phyloP scores from a whole-genome alignment of 2,329 filamentous ascomycete species.

The Acrodontium crateriforme region DNA sequence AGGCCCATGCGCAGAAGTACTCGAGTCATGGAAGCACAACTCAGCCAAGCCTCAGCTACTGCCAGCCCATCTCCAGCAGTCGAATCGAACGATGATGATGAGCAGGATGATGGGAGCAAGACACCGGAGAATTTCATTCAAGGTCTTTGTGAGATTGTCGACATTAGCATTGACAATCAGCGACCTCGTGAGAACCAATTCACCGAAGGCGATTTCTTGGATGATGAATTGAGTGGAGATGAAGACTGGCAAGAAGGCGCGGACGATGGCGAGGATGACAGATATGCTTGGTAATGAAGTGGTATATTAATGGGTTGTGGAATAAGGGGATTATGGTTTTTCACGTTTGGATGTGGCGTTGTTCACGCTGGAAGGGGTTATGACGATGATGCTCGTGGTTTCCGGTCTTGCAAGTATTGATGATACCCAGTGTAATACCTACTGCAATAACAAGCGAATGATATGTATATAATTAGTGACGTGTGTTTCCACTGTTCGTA shows the following conservation, averaged over 20 bases:
- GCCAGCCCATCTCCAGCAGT: slow-evolving; percentile 9
- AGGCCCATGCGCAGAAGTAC: slow-evolving; percentile 16
- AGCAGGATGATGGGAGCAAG: slow-evolving; percentile 20
- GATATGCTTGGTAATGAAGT: slow-evolving; percentile 24
- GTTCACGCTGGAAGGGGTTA: too few relatives aligned
- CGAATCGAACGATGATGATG: slow-evolving; percentile 20
- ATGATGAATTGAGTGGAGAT: slow-evolving; percentile 43
- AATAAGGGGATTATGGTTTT: too few relatives aligned
- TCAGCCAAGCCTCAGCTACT: slow-evolving; percentile 9
- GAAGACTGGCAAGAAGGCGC: slow-evolving; percentile 45
- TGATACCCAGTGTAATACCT: too few relatives aligned
- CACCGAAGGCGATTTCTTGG: slow-evolving; percentile 59
- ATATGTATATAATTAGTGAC: too few relatives aligned
- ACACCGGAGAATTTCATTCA: slow-evolving; percentile 37
- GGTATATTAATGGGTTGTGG: too few relatives aligned
- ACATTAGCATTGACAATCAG: slow-evolving; percentile 63
- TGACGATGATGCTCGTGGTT: too few relatives aligned
- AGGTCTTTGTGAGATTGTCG: slow-evolving; percentile 56
- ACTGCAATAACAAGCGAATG: too few relatives aligned
- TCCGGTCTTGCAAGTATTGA: too few relatives aligned
- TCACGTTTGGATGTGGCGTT: too few relatives aligned
- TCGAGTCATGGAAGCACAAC: slow-evolving; percentile 14
- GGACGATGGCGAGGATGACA: slow-evolving; percentile 34
- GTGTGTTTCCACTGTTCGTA: too few relatives aligned
- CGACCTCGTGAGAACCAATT: slow-evolving; percentile 55